These are phyloP conservation scores for Lophium mytilinum DNA, from an alignment of 495 filamentous ascomycete species.

Conservation along the genomic window DNA sequence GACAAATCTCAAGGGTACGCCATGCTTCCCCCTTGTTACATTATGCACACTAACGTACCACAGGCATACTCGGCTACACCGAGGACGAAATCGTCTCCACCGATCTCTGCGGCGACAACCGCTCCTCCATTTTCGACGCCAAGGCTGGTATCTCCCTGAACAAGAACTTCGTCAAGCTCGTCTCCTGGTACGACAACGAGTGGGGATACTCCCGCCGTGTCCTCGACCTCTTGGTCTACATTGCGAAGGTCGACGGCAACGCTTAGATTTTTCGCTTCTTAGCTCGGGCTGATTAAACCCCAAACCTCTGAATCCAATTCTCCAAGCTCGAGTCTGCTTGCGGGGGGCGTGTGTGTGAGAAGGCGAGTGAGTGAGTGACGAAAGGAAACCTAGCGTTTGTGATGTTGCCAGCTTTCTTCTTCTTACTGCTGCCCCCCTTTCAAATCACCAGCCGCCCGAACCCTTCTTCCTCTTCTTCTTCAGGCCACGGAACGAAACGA, in stretches of 20 bases:
- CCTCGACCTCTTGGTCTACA: constrained; percentile 87
- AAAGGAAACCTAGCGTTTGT: too few species aligned
- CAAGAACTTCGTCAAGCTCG: constrained; percentile 96
- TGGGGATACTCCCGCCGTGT: constrained; percentile 99
- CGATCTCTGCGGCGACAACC: constrained; percentile 82
- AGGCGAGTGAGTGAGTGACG: too few species aligned
- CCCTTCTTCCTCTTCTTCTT: too few species aligned
- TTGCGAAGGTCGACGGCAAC: constrained; percentile 73
- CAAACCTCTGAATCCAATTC: too few species aligned
- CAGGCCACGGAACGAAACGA: too few species aligned
- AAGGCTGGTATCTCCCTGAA: constrained; percentile 99
- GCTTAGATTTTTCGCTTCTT: constrained; percentile 16
- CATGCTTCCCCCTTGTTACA: neutral
- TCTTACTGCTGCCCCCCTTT: too few species aligned
- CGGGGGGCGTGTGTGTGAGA: too few species aligned
- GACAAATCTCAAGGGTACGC: constrained; percentile 74
- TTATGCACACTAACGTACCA: constrained; percentile 27
- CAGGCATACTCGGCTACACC: constrained; percentile 85
- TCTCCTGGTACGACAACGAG: constrained; percentile 97
- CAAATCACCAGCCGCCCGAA: too few species aligned
- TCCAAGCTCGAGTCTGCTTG: too few species aligned
- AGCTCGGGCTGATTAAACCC: too few species aligned
- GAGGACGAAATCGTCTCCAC: constrained; percentile 95
- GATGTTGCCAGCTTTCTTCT: too few species aligned
- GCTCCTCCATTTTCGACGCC: constrained; percentile 98